A percentile compares a stretch with the other conserved stretches of the same genome.
These are phyloP conservation scores for Pelargonium nanum DNA, from an alignment of 345 rosid species.

Conservation along the genomic window DNA sequence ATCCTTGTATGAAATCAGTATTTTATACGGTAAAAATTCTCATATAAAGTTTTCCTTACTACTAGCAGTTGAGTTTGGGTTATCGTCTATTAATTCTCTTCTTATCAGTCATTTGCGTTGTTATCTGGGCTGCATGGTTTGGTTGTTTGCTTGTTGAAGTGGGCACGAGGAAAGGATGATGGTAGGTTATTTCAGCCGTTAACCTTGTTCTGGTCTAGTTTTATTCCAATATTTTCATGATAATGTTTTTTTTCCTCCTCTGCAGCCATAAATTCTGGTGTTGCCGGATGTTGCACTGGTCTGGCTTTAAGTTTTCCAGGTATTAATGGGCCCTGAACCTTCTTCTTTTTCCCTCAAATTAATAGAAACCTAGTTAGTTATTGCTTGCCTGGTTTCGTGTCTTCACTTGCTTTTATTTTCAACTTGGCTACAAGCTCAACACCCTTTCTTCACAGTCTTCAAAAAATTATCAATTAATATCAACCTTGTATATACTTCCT, in stretches of 20 bases:
- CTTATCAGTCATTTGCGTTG: conserved; percentile 52
- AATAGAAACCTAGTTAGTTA: too few relatives aligned
- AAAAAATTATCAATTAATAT: too few relatives aligned
- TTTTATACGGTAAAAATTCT: too few relatives aligned
- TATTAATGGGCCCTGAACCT: too few relatives aligned
- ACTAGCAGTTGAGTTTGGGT: neutral
- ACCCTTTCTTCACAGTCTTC: too few relatives aligned
- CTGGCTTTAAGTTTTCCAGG: conserved; percentile 83
- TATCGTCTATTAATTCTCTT: neutral
- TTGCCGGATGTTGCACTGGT: conserved; percentile 92
- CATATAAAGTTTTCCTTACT: neutral
- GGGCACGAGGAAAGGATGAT: conserved; percentile 85
- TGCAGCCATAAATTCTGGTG: conserved; percentile 78
- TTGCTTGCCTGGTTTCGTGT: neutral
- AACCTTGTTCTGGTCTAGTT: neutral
- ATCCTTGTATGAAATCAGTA: neutral
- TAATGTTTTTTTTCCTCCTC: conserved; percentile 5
- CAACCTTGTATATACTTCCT: too few relatives aligned
- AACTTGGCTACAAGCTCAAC: too few relatives aligned
- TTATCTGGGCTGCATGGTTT: conserved; percentile 66
- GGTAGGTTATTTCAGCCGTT: conserved; percentile 31
- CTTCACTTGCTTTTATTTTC: too few relatives aligned
- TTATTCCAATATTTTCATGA: neutral
- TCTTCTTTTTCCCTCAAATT: too few relatives aligned
- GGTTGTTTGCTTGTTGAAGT: conserved; percentile 63